Evolutionary conservation across 805 yeast species (phyloP).

Genomic region (Kuraishia molischiana): DNA sequence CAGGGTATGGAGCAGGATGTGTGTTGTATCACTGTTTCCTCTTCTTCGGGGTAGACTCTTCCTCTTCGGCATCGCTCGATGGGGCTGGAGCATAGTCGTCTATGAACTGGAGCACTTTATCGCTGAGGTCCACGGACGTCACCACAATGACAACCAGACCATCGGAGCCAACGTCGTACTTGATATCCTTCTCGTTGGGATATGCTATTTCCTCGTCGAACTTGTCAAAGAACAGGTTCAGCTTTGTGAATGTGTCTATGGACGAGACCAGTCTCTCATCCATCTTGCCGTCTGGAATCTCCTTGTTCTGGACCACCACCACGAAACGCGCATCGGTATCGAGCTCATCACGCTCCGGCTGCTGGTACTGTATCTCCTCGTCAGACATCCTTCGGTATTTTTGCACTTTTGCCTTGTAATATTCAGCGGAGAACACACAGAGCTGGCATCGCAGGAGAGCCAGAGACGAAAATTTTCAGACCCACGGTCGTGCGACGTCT

Average conservation of each 20-base stretch:
- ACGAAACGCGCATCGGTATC: constrained; percentile 38
- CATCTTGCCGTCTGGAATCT: constrained; percentile 25
- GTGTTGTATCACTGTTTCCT: constrained; percentile 7
- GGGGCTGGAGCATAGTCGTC: constrained; percentile 16
- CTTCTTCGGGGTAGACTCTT: constrained; percentile 3
- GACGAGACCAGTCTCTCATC: constrained; percentile 36
- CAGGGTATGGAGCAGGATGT: no score
- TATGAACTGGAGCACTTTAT: constrained; percentile 29
- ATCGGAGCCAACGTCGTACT: constrained; percentile 53
- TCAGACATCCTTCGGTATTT: neutral
- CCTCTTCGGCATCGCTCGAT: neutral
- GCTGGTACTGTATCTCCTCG: constrained; percentile 5
- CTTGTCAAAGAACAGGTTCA: constrained; percentile 40
- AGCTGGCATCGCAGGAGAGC: no score
- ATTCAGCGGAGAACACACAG: no score
- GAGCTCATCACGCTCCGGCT: constrained; percentile 22
- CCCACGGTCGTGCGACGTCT: no score
- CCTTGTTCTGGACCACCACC: constrained; percentile 27
- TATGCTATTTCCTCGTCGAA: constrained; percentile 42
- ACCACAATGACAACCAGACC: constrained; percentile 50
- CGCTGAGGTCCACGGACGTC: constrained; percentile 26
- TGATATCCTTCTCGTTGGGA: constrained; percentile 44
- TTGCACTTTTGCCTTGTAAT: no score
- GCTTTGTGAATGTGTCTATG: constrained; percentile 34
- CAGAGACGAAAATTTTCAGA: no score